Conservation (phyloP, 225 moss, liverwort and hornwort genomes). For the Takakia lepidozioides region DNA sequence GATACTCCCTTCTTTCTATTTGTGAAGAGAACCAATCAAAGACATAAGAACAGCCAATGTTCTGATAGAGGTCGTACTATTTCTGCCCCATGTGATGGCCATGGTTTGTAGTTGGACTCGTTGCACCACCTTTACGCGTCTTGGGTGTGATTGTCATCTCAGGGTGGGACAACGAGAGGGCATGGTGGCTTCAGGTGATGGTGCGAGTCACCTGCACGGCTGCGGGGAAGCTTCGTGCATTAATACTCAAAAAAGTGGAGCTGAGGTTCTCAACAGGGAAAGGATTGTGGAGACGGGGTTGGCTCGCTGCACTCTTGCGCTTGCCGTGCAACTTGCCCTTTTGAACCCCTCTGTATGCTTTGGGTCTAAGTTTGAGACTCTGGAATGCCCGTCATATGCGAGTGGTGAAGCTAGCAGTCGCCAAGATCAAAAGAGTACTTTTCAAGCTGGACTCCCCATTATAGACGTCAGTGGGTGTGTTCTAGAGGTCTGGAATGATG, state of each 20-base stretch:
- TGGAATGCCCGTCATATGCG: constrained; percentile 4
- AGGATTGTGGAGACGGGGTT: constrained; percentile 50
- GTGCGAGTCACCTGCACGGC: constrained; percentile 4
- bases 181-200: not conserved
- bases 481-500: constrained; percentile 5
- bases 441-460: constrained; percentile 7
- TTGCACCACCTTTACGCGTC: too few relatives aligned
- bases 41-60: too few relatives aligned
- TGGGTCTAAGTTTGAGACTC: constrained; percentile 14
- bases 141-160: too few relatives aligned
- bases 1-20: too few relatives aligned
- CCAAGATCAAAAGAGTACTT: constrained; percentile 8
- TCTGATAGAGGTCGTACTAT: too few relatives aligned
- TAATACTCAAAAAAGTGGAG: constrained; percentile 10
- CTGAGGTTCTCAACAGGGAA: constrained; percentile 21
- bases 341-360: constrained; percentile 29
- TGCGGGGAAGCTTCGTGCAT: constrained; percentile 14
- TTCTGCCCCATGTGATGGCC: too few relatives aligned
- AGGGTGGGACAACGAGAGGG: not conserved
- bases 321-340: constrained; percentile 49
- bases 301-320: constrained; percentile 49
- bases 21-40: too few relatives aligned
- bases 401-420: constrained; percentile 10
- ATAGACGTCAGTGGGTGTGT: constrained; percentile 5
- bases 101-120: too few relatives aligned